These are phyloP conservation scores for Peniophora sp. DNA, from an alignment of 1,284 basidiomycete species.

Conservation along the genomic window DNA sequence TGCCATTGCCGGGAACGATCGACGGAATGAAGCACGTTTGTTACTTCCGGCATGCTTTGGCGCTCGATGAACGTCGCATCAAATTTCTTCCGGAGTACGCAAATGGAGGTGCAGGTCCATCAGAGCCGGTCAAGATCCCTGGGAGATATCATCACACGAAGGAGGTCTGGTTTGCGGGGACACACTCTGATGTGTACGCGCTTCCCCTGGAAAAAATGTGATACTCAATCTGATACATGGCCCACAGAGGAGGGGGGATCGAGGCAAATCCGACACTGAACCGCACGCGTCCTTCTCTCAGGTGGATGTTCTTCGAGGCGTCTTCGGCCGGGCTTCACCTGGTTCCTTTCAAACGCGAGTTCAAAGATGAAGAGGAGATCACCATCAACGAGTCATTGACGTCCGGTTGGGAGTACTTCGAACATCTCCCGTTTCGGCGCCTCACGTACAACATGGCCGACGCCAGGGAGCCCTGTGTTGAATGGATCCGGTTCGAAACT, in stretches of 20 bases:
- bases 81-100: constrained; percentile 17
- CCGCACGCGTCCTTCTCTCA: background rate
- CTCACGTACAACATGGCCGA: no score
- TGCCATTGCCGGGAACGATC: constrained; percentile 18
- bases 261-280: background rate
- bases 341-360: background rate
- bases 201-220: no score
- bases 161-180: constrained; percentile 11
- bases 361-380: background rate
- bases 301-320: constrained; percentile 3
- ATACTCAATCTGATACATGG: background rate
- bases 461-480: no score
- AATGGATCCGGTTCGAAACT: no score
- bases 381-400: constrained; percentile 14
- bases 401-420: no score
- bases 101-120: no score
- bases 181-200: constrained; percentile 8
- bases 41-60: constrained; percentile 22
- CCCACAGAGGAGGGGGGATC: constrained; percentile 1
- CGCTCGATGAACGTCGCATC: constrained; percentile 19
- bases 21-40: constrained; percentile 19
- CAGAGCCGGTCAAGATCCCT: no score
- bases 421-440: no score
- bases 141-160: constrained; percentile 1
- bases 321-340: constrained; percentile 1